Percentiles rank a stretch among this genome's conserved stretches.
These are phyloP conservation scores for Coleophoma cylindrospora DNA, from an alignment of 2,329 filamentous ascomycete genomes.

Conservation along the genomic window DNA sequence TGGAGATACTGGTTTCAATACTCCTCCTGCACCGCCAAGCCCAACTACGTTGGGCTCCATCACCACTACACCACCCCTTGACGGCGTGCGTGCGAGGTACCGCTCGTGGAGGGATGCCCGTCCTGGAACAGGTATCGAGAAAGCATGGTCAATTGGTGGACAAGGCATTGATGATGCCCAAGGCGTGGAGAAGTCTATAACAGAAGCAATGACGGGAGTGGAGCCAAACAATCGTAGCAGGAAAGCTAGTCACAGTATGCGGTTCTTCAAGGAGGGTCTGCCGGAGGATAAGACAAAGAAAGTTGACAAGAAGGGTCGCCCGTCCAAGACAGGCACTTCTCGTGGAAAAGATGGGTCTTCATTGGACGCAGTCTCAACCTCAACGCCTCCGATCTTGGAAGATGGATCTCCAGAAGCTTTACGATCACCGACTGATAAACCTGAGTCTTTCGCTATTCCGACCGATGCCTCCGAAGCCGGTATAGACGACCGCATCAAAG, in stretches of 20 bases:
- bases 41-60: slow-evolving; percentile 14
- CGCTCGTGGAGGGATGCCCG: slow-evolving; percentile 26
- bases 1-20: slow-evolving; percentile 29
- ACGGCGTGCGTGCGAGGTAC: slow-evolving; percentile 25
- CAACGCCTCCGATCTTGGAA: neutral
- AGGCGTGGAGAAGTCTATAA: slow-evolving; percentile 61
- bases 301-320: slow-evolving; percentile 36
- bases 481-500: slow-evolving; percentile 13
- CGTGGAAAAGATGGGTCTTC: slow-evolving; percentile 7
- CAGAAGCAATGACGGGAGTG: slow-evolving; percentile 54
- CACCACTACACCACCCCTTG: slow-evolving; percentile 20
- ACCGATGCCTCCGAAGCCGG: slow-evolving; percentile 11
- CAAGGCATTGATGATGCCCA: slow-evolving; percentile 45
- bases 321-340: slow-evolving; percentile 21
- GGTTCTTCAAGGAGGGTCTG: slow-evolving; percentile 63
- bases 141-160: slow-evolving; percentile 60
- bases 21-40: slow-evolving; percentile 12
- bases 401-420: neutral
- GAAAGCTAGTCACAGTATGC: slow-evolving; percentile 62
- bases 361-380: neutral
- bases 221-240: slow-evolving; percentile 60
- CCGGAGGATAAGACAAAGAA: slow-evolving; percentile 53
- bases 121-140: slow-evolving; percentile 36
- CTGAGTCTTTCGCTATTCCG: slow-evolving; percentile 20
- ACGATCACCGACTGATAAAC: slow-evolving; percentile 7